Evolutionary conservation across 148 eudicot genomes (phyloP), one percentile per base, ranked within the genome.

Genomic region (Salicornia ramosissima): DNA sequence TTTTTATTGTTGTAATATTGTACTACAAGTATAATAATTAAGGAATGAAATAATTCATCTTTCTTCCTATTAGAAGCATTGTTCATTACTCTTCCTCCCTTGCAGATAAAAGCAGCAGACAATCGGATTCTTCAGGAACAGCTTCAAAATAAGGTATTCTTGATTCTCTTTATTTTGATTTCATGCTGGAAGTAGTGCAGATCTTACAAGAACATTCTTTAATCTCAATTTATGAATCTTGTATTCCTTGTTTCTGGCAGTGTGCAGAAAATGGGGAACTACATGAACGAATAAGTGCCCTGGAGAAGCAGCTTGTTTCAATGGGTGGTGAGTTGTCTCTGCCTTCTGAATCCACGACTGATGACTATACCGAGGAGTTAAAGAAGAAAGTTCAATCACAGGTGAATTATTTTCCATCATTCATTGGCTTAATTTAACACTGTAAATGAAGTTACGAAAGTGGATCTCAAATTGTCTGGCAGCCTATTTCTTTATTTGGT

Each of bases 91-190:
- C 34, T 60, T 58, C 29, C 42, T 52, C 21, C 64, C 34, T 64
- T 82, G 79, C 87, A 94, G 98, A 83, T 94, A 34, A 91, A 80
- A 81, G 68, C 92, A 62, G 99, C 99, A 45, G 99, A 94, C 71
- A 94, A 94, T 65, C 88, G 96, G 45, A 79, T 94, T 53, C 97
- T 94, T 57, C 96, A 91, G 69, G 99, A 94, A 80, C 97, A 94
- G 75, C 84, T 94, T 74, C 87, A 89, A 71, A 84, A 85, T 63
- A 91, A 94, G 99, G 99, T 94, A 29, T 28, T 49, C 6, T 33
- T 60, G 39, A 59, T 15, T 73, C 40, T 49, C n/a, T 72, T 36
- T 53, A 28, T 43, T 61, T 54, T 56, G 8, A 33, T 7, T 46
- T n/a, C 25, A 19, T 54, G 67, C 28, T 50, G 63, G 21, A 40